A percentile compares a stretch with the other conserved stretches of the same genome.
Evolutionary conservation across 1,139 yeast genomes (phyloP).

Genomic region (Pichia sp.): DNA sequence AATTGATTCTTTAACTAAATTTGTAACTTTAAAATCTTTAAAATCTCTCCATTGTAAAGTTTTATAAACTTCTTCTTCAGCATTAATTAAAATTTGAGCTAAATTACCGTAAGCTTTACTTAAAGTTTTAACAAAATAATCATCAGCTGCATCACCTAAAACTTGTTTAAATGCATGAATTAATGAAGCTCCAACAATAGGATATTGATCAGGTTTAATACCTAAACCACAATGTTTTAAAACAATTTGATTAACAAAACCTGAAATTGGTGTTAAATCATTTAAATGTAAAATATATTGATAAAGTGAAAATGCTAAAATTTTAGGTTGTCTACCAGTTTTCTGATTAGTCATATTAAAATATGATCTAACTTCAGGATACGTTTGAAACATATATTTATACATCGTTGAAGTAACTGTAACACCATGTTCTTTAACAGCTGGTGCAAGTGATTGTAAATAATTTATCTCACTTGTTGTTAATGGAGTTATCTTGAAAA

Average conservation of each 20-base stretch:
- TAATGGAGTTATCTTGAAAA: conserved; percentile 14
- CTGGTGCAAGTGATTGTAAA: conserved; percentile 34
- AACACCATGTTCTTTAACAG: conserved; percentile 49
- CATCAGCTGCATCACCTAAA: conserved; percentile 53
- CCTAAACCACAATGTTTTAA: conserved; percentile 61
- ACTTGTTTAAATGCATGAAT: conserved; percentile 47
- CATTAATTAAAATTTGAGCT: conserved; percentile 52
- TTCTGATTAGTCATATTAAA: conserved; percentile 57
- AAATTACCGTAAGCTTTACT: conserved; percentile 55
- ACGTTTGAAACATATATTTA: conserved; percentile 43
- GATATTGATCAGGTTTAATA: conserved; percentile 56
- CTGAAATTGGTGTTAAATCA: conserved; percentile 45
- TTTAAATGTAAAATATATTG: conserved; percentile 61
- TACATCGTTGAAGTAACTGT: conserved; percentile 50
- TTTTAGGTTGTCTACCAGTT: conserved; percentile 52
- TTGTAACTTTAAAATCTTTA: conserved; percentile 42
- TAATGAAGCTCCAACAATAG: conserved; percentile 53
- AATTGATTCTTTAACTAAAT: conserved; percentile 37
- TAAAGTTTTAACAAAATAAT: conserved; percentile 59
- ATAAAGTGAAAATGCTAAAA: conserved; percentile 55
- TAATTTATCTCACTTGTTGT: conserved; percentile 11
- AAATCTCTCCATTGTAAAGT: conserved; percentile 18
- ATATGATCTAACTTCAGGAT: conserved; percentile 50
- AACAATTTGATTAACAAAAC: conserved; percentile 54
- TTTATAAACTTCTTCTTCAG: conserved; percentile 44